Evolutionary conservation across 805 yeast genomes (phyloP), one percentile per base, ranked within the genome.

Genomic region (Metschnikowia lachancei): DNA sequence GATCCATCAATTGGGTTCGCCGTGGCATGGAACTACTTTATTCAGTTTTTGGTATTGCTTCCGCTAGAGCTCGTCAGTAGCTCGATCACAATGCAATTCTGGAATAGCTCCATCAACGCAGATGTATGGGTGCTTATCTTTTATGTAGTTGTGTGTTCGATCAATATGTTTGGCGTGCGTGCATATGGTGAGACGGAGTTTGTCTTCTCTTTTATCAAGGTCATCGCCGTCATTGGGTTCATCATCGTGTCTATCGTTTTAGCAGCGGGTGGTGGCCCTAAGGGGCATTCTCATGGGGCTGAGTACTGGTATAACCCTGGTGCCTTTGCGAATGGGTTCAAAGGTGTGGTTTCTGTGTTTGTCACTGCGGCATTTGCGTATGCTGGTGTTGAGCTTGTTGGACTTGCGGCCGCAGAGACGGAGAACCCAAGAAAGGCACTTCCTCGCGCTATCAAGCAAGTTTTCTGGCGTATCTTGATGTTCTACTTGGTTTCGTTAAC

Each of bases 281-380:
- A 57, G 29, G 78, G 76, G 38, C 77, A 72, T 34, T 75, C 77
- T 19, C 79, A 76, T 57, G 88, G 88, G 20, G 80, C 76, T 11
- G 68, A 62, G 47, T 77, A 77, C 65, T 83, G 84, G 83, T 70
- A 75, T 50, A 50, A 76, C 47, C 87, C 87, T 0, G 92, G 92
- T 41, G 81, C 90, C 0, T 83, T 86, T 58, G 77, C 80, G 10
- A 68, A 75, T 50, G 80, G 81, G 7, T 82, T 83, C 63, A 82
- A 84, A 64, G 90, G 89, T 50, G 78, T 85, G 42, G 79, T 84
- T 58, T 71, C 85, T 0, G 87, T 82, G n/a, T 79, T 86, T 51
- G 84, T 85, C 41, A 80, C 85, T 32, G 89, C 92, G 13, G 88
- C 91, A 0, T 87, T 85, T 62, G 77, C 88, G 10, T 87, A 81